Percentiles rank a stretch among this genome's conserved stretches.
Evolutionary conservation across 2,329 filamentous ascomycete genomes (phyloP).

Genomic region (Curvularia eragrostidis): DNA sequence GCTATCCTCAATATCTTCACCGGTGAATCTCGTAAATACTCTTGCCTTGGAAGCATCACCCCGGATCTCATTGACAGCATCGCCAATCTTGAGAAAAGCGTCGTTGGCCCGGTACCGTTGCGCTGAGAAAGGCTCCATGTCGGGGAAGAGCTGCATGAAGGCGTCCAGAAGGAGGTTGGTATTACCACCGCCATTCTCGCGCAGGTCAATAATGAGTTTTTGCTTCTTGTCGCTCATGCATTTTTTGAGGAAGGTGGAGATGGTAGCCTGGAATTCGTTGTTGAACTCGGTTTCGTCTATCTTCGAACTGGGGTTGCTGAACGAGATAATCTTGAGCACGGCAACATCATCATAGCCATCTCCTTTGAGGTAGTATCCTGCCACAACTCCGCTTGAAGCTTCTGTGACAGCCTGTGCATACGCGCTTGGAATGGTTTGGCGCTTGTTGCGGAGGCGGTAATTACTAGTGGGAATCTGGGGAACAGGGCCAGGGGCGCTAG

Average conservation of each 20-base stretch:
- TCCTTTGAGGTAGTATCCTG: constrained; percentile 54
- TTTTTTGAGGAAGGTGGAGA: constrained; percentile 53
- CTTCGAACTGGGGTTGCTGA: constrained; percentile 30
- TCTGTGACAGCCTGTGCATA: constrained; percentile 26
- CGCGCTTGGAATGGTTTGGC: constrained; percentile 15
- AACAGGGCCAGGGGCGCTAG: constrained; percentile 17
- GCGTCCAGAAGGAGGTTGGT: constrained; percentile 43
- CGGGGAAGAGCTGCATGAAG: constrained; percentile 62
- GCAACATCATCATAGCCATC: constrained; percentile 47
- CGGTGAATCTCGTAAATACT: constrained; percentile 10
- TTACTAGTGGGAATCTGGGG: constrained; percentile 34
- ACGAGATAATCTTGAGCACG: constrained; percentile 54
- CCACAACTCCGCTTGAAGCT: constrained; percentile 35
- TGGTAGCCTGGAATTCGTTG: constrained; percentile 41
- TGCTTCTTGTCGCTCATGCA: constrained; percentile 57
- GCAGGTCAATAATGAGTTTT: constrained; percentile 68
- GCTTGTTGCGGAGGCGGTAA: constrained; percentile 28
- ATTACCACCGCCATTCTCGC: constrained; percentile 64
- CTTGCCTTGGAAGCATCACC: constrained; percentile 17
- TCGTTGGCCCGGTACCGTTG: constrained; percentile 31
- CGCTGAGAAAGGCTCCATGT: constrained; percentile 46
- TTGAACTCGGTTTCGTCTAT: constrained; percentile 21
- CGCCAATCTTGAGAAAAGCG: constrained; percentile 30
- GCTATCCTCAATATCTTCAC: constrained; percentile 18
- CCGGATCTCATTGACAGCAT: constrained; percentile 31